Evolutionary conservation across 495 filamentous ascomycete species (phyloP).

Genomic region (Tuber borchii): DNA sequence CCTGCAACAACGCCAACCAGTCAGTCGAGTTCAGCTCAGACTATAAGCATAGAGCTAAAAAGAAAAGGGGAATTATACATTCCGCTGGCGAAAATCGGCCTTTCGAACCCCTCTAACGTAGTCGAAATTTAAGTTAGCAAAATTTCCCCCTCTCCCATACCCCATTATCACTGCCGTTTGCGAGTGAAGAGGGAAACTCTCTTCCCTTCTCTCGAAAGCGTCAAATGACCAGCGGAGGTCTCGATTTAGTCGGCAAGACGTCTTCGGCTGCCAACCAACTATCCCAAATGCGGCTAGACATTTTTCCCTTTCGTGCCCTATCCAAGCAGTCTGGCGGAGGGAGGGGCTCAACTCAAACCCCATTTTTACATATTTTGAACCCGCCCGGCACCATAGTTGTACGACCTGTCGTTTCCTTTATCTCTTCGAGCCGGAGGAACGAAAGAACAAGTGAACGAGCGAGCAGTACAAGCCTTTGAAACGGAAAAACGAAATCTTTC

Average conservation of each 20-base stretch:
- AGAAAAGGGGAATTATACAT: background rate
- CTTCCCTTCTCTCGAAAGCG: conserved; percentile 29
- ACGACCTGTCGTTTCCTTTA: conserved; percentile 16
- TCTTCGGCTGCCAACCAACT: conserved; percentile 13
- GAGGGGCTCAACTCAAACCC: conserved; percentile 11
- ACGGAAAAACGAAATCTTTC: background rate
- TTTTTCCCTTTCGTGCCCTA: conserved; percentile 27
- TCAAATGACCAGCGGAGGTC: conserved; percentile 33
- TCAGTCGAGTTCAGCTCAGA: too few species aligned
- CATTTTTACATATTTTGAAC: conserved; percentile 29
- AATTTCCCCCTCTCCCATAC: background rate
- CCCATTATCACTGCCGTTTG: background rate
- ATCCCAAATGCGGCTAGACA: conserved; percentile 24
- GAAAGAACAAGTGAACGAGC: background rate
- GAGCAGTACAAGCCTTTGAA: background rate
- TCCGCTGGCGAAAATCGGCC: background rate
- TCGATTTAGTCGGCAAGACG: conserved; percentile 30
- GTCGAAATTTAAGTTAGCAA: background rate
- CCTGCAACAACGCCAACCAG: too few species aligned
- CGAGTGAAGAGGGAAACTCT: conserved; percentile 17
- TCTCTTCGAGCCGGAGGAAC: conserved; percentile 14
- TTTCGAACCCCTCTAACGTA: background rate
- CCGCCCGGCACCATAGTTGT: conserved; percentile 13
- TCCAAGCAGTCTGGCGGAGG: conserved; percentile 23
- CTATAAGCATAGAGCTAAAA: too few species aligned